Conservation (phyloP, 208 protist genomes). For the Vickermania ingenoplastis region DNA sequence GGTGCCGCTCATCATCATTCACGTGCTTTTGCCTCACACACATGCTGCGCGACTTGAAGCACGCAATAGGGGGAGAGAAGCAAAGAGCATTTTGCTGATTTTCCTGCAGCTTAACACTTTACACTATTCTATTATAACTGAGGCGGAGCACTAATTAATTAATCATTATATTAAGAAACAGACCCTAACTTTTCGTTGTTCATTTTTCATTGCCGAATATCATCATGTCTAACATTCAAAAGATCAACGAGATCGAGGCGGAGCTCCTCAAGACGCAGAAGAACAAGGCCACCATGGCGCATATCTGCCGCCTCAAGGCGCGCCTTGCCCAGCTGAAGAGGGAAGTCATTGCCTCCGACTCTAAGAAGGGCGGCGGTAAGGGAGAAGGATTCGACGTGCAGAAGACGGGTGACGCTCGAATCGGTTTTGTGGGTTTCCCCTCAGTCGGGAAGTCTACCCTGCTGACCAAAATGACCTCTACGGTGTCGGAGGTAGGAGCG, state of each 20-base stretch:
- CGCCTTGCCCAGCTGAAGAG: conserved; percentile 96
- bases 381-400: conserved; percentile 97
- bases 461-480: conserved; percentile 95
- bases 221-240: conserved; percentile 64
- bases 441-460: conserved; percentile 98
- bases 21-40: no score
- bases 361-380: conserved; percentile 83
- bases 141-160: no score
- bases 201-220: no score
- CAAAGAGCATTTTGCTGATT: no score
- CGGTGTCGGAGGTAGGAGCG: conserved; percentile 94
- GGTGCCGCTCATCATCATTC: no score
- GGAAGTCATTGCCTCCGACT: conserved; percentile 90
- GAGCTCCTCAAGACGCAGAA: conserved; percentile 97
- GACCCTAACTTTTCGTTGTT: no score
- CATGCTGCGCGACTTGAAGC: no score
- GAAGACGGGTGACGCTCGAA: conserved; percentile 94
- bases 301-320: conserved; percentile 97
- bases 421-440: conserved; percentile 97
- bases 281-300: conserved; percentile 97
- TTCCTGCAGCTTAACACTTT: no score
- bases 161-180: no score
- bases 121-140: no score
- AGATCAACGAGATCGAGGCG: conserved; percentile 95
- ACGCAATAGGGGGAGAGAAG: no score